A percentile compares a stretch with the other conserved stretches of the same genome.
Conservation (phyloP, 2,329 filamentous ascomycete species). For the Talaromyces verruculosus region DNA sequence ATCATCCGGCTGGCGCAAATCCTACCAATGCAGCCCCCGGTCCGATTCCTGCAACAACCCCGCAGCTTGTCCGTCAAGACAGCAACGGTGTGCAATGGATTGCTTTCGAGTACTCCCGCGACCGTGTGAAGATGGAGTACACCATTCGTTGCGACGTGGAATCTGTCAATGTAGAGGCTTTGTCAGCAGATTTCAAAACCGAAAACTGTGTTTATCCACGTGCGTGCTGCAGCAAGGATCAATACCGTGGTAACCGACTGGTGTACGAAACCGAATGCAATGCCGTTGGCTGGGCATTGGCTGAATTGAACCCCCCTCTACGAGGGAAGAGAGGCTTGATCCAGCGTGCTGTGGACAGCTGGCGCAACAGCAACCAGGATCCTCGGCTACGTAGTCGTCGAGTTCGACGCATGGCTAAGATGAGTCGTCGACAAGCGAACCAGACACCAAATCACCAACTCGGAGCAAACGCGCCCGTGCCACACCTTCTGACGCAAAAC, state of each 20-base stretch:
- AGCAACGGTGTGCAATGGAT: conserved; percentile 99
- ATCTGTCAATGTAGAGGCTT: conserved; percentile 85
- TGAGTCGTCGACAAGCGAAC: conserved; percentile 72
- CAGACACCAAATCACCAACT: conserved; percentile 63
- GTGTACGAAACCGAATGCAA: conserved; percentile 99
- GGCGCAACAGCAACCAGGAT: conserved; percentile 98
- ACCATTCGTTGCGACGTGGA: conserved; percentile 97
- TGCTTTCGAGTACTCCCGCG: conserved; percentile 94
- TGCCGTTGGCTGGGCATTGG: conserved; percentile 97
- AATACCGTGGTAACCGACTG: conserved; percentile 92
- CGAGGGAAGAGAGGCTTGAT: conserved; percentile 94
- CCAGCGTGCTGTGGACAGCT: conserved; percentile 95
- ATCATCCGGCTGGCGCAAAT: conserved; percentile 62
- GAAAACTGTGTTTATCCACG: conserved; percentile 98
- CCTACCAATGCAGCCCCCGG: conserved; percentile 83
- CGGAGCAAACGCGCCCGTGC: conserved; percentile 44
- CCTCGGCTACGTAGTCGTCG: conserved; percentile 84
- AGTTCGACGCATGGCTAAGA: conserved; percentile 93
- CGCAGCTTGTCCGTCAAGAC: conserved; percentile 89
- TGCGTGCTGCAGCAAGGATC: conserved; percentile 90
- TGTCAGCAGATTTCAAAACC: conserved; percentile 87
- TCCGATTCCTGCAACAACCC: conserved; percentile 94
- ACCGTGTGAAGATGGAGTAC: conserved; percentile 99
- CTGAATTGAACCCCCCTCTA: conserved; percentile 85
- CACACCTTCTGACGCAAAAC: conserved; percentile 32